phyloP scores from a whole-genome alignment of 73 alveolate genomes.

The Uronychia binucleata region DNA sequence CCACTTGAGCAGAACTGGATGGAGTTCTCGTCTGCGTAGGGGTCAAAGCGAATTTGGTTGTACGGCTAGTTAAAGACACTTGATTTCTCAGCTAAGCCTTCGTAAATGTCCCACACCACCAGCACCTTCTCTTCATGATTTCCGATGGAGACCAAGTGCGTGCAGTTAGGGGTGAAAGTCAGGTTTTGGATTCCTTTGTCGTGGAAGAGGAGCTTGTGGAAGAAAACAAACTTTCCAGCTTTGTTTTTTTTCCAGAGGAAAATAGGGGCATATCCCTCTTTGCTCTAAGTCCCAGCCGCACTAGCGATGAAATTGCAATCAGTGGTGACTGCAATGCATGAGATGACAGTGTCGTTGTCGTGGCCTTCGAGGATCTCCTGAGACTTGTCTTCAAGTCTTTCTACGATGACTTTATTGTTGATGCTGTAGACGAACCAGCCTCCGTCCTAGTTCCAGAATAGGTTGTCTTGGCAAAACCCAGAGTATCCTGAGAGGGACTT shows the following conservation, averaged over 20 bases:
- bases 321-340: conserved; percentile 64
- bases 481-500: conserved; percentile 29
- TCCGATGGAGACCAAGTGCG: conserved; percentile 73
- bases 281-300: conserved; percentile 68
- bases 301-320: conserved; percentile 61
- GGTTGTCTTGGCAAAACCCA: conserved; percentile 61
- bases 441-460: conserved; percentile 72
- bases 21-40: conserved; percentile 43
- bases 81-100: conserved; percentile 74
- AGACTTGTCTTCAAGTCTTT: conserved; percentile 58
- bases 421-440: conserved; percentile 76
- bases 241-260: conserved; percentile 60
- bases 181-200: conserved; percentile 75
- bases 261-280: conserved; percentile 75
- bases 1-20: conserved; percentile 62
- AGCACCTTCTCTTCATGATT: conserved; percentile 77
- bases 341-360: conserved; percentile 67
- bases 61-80: conserved; percentile 62
- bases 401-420: conserved; percentile 73
- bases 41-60: conserved; percentile 64
- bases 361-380: conserved; percentile 18
- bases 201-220: conserved; percentile 75
- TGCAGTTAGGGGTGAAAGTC: conserved; percentile 68
- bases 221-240: conserved; percentile 15
- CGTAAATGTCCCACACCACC: conserved; percentile 78